Percentiles rank a stretch among this genome's conserved stretches.
Conservation (phyloP, 345 rosid species). For the Ceriops tagal region DNA sequence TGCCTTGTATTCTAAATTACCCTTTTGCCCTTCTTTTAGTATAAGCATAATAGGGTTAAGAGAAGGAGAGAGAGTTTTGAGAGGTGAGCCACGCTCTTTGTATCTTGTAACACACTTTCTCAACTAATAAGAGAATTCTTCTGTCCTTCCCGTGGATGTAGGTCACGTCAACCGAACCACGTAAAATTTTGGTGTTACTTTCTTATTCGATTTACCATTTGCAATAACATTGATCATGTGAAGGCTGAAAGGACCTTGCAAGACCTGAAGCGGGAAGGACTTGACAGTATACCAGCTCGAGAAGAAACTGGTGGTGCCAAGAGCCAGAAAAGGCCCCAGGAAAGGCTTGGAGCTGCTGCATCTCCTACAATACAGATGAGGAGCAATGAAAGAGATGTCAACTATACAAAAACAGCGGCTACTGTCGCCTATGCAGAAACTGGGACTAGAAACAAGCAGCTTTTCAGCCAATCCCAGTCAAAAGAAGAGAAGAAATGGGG, state of each 20-base stretch:
- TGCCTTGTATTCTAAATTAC: too few relatives aligned
- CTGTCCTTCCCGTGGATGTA: too few relatives aligned
- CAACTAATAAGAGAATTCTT: too few relatives aligned
- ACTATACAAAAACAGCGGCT: conserved; percentile 26
- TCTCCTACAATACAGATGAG: conserved; percentile 18
- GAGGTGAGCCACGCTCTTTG: too few relatives aligned
- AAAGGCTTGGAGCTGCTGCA: conserved; percentile 18
- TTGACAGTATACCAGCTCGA: conserved; percentile 15
- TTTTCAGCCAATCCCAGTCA: conserved; percentile 23
- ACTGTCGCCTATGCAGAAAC: conserved; percentile 19
- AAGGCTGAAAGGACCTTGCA: conserved; percentile 38
- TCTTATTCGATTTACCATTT: too few relatives aligned
- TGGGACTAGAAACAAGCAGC: conserved; percentile 25
- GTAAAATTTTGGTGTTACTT: too few relatives aligned
- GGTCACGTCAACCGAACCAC: too few relatives aligned
- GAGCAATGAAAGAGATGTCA: conserved; percentile 32
- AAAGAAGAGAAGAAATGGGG: conserved; percentile 31
- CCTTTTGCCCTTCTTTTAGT: too few relatives aligned
- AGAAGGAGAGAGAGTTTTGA: too few relatives aligned
- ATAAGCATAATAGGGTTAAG: too few relatives aligned
- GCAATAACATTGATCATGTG: too few relatives aligned
- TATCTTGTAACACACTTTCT: too few relatives aligned
- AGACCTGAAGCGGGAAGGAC: conserved; percentile 28
- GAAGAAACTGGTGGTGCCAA: conserved; percentile 24
- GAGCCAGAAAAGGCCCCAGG: conserved; percentile 28